These are phyloP conservation scores for Corylus americana DNA, from an alignment of 306 rosid species.

Conservation along the genomic window DNA sequence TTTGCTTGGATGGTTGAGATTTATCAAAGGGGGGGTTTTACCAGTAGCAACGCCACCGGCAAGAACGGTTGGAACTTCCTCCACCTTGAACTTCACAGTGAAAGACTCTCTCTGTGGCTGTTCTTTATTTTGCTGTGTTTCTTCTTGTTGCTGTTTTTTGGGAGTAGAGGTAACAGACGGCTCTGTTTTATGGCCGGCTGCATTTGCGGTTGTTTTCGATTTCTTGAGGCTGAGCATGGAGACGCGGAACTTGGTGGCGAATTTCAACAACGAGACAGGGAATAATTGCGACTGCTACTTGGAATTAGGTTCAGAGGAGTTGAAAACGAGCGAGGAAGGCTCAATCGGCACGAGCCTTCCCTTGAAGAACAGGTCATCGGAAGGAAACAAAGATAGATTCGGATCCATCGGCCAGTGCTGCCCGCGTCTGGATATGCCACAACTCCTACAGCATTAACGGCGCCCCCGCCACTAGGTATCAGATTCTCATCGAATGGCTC, in stretches of 20 bases:
- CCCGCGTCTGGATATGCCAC: too few relatives aligned
- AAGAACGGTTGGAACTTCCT: constrained; percentile 72
- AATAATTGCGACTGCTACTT: constrained; percentile 51
- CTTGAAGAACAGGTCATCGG: constrained; percentile 68
- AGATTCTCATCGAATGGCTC: too few relatives aligned
- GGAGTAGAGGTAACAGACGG: constrained; percentile 20
- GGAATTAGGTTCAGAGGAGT: constrained; percentile 54
- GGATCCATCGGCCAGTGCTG: constrained; percentile 26
- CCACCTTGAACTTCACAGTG: constrained; percentile 78
- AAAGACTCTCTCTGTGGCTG: constrained; percentile 47
- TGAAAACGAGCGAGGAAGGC: constrained; percentile 39
- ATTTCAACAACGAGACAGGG: constrained; percentile 65
- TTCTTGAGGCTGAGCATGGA: constrained; percentile 79
- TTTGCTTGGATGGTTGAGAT: too few relatives aligned
- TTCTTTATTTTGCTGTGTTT: constrained; percentile 1
- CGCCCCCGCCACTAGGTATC: too few relatives aligned
- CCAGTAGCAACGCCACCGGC: too few relatives aligned
- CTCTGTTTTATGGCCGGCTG: constrained; percentile 37
- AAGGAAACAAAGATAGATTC: constrained; percentile 68
- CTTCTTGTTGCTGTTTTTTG: constrained; percentile 18
- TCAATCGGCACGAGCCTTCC: constrained; percentile 74
- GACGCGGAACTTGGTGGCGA: constrained; percentile 81
- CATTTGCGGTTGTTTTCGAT: constrained; percentile 23
- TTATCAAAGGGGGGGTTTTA: too few relatives aligned
- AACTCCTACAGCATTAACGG: too few relatives aligned